phyloP scores from a whole-genome alignment of 345 rosid genomes.

The Rhodamnia rubescens region DNA sequence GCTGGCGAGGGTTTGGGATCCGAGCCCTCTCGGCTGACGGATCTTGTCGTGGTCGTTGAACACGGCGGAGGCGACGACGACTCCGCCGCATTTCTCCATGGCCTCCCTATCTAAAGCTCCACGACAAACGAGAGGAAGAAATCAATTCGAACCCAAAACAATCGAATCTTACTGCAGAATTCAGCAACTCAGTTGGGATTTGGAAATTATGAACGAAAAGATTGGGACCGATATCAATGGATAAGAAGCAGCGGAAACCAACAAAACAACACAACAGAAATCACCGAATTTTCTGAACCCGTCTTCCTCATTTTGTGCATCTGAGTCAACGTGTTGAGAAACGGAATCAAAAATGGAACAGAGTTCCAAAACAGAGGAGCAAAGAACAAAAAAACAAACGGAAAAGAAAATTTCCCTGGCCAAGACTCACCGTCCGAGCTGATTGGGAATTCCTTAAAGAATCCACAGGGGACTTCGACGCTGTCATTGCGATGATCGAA shows the following conservation, averaged over 20 bases:
- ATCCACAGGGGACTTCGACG: slow-evolving; percentile 67
- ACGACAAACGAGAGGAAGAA: background rate
- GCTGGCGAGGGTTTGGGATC: slow-evolving; percentile 40
- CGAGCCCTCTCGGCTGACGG: slow-evolving; percentile 75
- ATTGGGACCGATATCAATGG: background rate
- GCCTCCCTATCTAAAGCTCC: slow-evolving; percentile 45
- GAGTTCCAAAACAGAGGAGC: background rate
- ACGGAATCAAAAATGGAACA: background rate
- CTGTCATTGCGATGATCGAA: slow-evolving; percentile 20
- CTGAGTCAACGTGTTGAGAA: background rate
- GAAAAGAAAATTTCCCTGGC: background rate
- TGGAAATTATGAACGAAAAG: background rate
- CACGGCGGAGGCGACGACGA: slow-evolving; percentile 80
- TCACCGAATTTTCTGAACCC: background rate
- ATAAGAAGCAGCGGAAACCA: background rate
- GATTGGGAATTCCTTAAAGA: slow-evolving; percentile 51
- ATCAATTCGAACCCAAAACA: background rate
- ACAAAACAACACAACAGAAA: background rate
- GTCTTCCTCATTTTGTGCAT: background rate
- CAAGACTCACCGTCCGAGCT: slow-evolving; percentile 43
- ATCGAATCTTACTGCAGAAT: background rate
- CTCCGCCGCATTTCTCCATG: slow-evolving; percentile 63
- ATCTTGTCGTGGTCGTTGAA: slow-evolving; percentile 88
- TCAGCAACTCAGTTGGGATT: background rate
- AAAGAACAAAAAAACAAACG: background rate